These are phyloP conservation scores for Phlebopus sp. DNA, from an alignment of 1,284 basidiomycete genomes.

Conservation along the genomic window DNA sequence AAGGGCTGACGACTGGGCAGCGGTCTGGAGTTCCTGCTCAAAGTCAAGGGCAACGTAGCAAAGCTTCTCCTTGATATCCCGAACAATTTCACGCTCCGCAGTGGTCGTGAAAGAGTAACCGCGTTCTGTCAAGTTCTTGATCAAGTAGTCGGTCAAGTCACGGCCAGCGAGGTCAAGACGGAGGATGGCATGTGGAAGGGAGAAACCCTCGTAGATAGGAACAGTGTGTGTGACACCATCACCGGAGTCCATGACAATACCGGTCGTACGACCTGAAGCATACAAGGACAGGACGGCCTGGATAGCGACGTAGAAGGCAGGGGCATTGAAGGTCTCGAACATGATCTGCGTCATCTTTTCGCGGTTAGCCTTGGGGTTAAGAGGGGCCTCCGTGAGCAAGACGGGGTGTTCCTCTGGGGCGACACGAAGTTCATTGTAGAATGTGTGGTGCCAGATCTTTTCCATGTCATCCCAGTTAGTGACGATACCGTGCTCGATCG, in stretches of 20 bases:
- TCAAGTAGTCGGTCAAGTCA: slow-evolving; percentile 90
- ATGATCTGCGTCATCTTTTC: slow-evolving; percentile 97
- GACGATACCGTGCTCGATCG: slow-evolving; percentile 77
- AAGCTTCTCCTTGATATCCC: slow-evolving; percentile 98
- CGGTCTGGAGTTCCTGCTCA: slow-evolving; percentile 93
- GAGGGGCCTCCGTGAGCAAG: slow-evolving; percentile 82
- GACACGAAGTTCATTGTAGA: slow-evolving; percentile 81
- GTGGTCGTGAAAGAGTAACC: slow-evolving; percentile 95
- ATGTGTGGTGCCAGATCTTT: slow-evolving; percentile 89
- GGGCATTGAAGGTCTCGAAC: slow-evolving; percentile 92
- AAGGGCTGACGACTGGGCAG: slow-evolving; percentile 85
- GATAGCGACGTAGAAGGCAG: slow-evolving; percentile 88
- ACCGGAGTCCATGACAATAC: slow-evolving; percentile 90
- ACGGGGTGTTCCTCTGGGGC: slow-evolving; percentile 86
- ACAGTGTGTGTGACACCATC: slow-evolving; percentile 92
- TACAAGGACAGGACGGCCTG: slow-evolving; percentile 89
- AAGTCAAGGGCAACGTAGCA: slow-evolving; percentile 98
- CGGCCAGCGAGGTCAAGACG: slow-evolving; percentile 95
- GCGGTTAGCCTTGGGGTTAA: slow-evolving; percentile 89
- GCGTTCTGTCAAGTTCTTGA: slow-evolving; percentile 93
- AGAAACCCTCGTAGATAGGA: slow-evolving; percentile 90
- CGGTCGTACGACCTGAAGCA: slow-evolving; percentile 85
- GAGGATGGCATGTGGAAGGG: slow-evolving; percentile 91
- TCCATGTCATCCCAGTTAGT: slow-evolving; percentile 96
- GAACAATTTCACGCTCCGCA: slow-evolving; percentile 93